These are phyloP conservation scores for Serendipita sp. DNA, from an alignment of 768 basidiomycete species.

Conservation along the genomic window DNA sequence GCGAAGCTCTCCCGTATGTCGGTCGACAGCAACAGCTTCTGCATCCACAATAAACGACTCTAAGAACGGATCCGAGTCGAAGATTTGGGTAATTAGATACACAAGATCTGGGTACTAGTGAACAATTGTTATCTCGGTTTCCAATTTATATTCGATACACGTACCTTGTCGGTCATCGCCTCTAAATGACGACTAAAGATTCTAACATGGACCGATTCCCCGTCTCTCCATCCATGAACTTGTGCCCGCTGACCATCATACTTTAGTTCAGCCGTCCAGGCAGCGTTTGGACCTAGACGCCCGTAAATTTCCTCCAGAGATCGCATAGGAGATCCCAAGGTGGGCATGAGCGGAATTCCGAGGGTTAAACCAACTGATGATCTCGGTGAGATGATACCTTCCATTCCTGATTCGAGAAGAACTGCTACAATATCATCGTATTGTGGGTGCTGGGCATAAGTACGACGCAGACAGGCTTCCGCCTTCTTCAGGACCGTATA, in stretches of 20 bases:
- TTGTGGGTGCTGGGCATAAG: slow-evolving; percentile 65
- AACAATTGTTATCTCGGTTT: slow-evolving; percentile 9
- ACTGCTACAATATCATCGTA: slow-evolving; percentile 52
- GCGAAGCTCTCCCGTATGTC: slow-evolving; percentile 38
- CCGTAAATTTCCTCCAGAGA: slow-evolving; percentile 74
- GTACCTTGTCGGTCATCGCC: slow-evolving; percentile 78
- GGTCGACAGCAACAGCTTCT: slow-evolving; percentile 76
- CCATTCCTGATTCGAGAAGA: slow-evolving; percentile 42
- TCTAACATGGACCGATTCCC: slow-evolving; percentile 27
- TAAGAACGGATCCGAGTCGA: slow-evolving; percentile 26
- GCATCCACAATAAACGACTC: slow-evolving; percentile 63
- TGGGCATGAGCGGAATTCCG: slow-evolving; percentile 74
- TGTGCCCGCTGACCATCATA: slow-evolving; percentile 81
- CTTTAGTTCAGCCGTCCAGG: slow-evolving; percentile 80
- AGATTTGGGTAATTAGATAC: slow-evolving; percentile 35
- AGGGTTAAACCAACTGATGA: slow-evolving; percentile 40
- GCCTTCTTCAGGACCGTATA: slow-evolving; percentile 22
- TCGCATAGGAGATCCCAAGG: slow-evolving; percentile 72
- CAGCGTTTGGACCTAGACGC: slow-evolving; percentile 34
- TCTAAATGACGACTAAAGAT: slow-evolving; percentile 83
- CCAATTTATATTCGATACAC: slow-evolving; percentile 6
- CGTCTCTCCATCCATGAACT: slow-evolving; percentile 37
- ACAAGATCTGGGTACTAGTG: slow-evolving; percentile 69
- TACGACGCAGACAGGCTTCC: slow-evolving; percentile 47
- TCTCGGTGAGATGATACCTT: slow-evolving; percentile 47